Conservation (phyloP, 805 yeast species). For the Saccharomycopsis sp. region DNA sequence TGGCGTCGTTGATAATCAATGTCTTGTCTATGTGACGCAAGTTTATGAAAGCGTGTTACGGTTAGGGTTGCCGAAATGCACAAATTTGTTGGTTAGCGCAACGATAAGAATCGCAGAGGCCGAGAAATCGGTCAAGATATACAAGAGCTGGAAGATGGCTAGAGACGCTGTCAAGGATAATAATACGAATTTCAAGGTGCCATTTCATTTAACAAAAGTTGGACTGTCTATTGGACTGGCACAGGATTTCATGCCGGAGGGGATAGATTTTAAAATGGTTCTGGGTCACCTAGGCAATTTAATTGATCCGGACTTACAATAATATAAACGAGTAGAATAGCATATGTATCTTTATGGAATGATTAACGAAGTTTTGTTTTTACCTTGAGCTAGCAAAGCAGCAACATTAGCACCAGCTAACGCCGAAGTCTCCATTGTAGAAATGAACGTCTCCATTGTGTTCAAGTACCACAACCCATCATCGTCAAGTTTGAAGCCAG, state of each 20-base stretch:
- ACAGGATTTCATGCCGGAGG: constrained; percentile 12
- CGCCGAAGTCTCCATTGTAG: constrained; percentile 48
- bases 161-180: constrained; percentile 7
- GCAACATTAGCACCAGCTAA: constrained; percentile 45
- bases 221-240: constrained; percentile 1
- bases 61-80: constrained; percentile 93
- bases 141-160: constrained; percentile 60
- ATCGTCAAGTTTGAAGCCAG: constrained; percentile 28
- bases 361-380: constrained; percentile 25
- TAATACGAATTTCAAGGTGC: constrained; percentile 5
- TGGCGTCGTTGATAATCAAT: constrained; percentile 76
- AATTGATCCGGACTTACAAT: constrained; percentile 5
- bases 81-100: constrained; percentile 82
- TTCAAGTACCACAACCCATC: constrained; percentile 37
- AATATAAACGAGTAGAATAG: too few species aligned
- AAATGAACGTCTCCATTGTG: constrained; percentile 39
- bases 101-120: constrained; percentile 86
- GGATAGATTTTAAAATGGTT: constrained; percentile 1
- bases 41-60: constrained; percentile 82
- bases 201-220: constrained; percentile 6
- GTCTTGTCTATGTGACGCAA: constrained; percentile 81
- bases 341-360: too few species aligned
- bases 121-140: constrained; percentile 78
- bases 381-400: constrained; percentile 31
- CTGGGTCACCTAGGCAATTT: constrained; percentile 12